Evolutionary conservation across 805 yeast genomes (phyloP), one percentile per base, ranked within the genome.

Genomic region (Myxozyma mucilagina): DNA sequence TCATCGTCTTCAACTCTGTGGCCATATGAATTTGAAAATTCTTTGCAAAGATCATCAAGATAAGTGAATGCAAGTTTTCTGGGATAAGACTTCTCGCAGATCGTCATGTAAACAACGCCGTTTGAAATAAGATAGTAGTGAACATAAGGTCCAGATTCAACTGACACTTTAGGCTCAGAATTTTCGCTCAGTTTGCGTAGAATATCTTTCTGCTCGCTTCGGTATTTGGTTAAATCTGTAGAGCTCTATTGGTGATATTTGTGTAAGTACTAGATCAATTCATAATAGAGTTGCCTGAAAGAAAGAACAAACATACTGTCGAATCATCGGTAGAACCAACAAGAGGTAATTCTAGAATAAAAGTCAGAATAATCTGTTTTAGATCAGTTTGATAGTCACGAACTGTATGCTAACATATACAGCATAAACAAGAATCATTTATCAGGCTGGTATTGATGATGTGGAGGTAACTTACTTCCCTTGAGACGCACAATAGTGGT

Each of bases 311-410:
- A 34, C 65, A 24, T 56, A 62, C 66, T 31, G 42, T 38, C 6
- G 57, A 91, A 65, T 87, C 89, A 72, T 93, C 98, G 11, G 90
- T 92, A 1, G 97, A 88, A 6, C 96, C 96, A 61, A 96, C 85
- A 57, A 93, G 79, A 34, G 99, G 98, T 53, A 94, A 84, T 29
- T 94, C 91, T 85, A 34, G 14, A 55, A 38, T n/a, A 16, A 9
- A 13, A 5, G 49, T 42, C 47, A 49, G 59, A 31, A 29, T 18
- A n/a, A 11, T 10, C 44, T 14, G 16, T 14, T 29, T 44, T 20
- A 20, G 3, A 11, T 4, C 48, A 20, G 3, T n/a, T 44, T 44
- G 4, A 4, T 42, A 42, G 14, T 14, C 4, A 42, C 4, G 20
- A 24, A 10, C 20, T 16, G 11, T n/a, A 16, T 24, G 29, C 29